Conservation (phyloP, 257 asterid genomes). For the Nicotiana paniculata region DNA sequence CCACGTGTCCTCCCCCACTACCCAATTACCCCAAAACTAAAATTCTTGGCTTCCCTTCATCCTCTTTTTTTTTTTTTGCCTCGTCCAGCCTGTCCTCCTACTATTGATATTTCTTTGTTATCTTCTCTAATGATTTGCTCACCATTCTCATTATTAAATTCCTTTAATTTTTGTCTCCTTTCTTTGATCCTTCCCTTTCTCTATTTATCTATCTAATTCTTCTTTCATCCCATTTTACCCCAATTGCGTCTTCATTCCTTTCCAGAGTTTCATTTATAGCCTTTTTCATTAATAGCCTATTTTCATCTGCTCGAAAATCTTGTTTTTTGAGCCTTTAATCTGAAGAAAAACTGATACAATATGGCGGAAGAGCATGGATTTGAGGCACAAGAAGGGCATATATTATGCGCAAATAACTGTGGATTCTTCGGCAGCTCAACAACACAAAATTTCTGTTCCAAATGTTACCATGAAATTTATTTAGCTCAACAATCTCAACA, state of each 20-base stretch:
- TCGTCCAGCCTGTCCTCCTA: conserved; percentile 38
- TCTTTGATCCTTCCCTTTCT: conserved; percentile 38
- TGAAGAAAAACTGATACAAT: not conserved
- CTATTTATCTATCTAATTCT: not conserved
- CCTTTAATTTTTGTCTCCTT: conserved; percentile 22
- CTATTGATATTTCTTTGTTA: conserved; percentile 16
- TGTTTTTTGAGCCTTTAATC: too few species aligned
- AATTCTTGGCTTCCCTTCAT: conserved; percentile 10
- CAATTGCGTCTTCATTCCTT: not conserved
- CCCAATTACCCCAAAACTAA: not conserved
- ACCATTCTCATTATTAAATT: conserved; percentile 20
- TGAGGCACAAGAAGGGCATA: conserved; percentile 72
- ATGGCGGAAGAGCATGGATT: conserved; percentile 93
- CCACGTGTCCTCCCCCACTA: conserved; percentile 1
- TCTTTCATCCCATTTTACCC: conserved; percentile 22
- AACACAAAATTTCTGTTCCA: conserved; percentile 68
- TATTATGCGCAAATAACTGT: conserved; percentile 71
- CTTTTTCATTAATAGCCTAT: too few species aligned
- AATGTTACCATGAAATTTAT: conserved; percentile 55
- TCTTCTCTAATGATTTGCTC: conserved; percentile 11
- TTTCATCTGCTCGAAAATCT: too few species aligned
- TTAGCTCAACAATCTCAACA: conserved; percentile 7
- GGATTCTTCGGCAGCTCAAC: conserved; percentile 84
- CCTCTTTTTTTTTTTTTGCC: conserved; percentile 28
- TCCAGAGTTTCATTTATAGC: not conserved